A percentile compares a stretch with the other conserved stretches of the same genome.
Evolutionary conservation across 2,329 filamentous ascomycete genomes (phyloP).

Genomic region (Didymella pinodella): DNA sequence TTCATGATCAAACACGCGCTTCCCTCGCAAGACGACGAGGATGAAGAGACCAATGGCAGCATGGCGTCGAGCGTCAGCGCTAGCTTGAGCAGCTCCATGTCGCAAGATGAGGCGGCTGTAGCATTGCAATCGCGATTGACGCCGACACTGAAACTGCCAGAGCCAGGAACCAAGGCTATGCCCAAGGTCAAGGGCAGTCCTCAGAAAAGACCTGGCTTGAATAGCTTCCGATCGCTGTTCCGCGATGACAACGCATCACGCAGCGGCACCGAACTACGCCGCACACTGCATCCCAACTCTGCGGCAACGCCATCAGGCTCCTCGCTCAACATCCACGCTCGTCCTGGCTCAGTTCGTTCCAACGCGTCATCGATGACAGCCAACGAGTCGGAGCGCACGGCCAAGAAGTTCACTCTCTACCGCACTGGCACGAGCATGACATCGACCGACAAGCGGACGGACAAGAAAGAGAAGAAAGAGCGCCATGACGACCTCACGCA

Average conservation of each 20-base stretch:
- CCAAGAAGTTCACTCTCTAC: constrained; percentile 50
- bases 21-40: constrained; percentile 58
- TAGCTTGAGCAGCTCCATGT: constrained; percentile 31
- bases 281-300: constrained; percentile 42
- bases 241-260: constrained; percentile 41
- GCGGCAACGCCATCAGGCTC: constrained; percentile 27
- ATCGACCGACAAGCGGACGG: constrained; percentile 51
- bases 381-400: constrained; percentile 44
- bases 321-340: constrained; percentile 28
- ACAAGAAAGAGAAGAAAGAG: constrained; percentile 61
- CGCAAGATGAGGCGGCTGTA: constrained; percentile 62
- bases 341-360: constrained; percentile 44
- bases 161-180: constrained; percentile 52
- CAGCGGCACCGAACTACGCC: constrained; percentile 42
- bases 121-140: constrained; percentile 83
- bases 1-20: constrained; percentile 65
- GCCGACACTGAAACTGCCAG: constrained; percentile 73
- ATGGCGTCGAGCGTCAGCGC: constrained; percentile 26
- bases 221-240: constrained; percentile 48
- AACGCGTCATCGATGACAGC: constrained; percentile 34
- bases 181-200: constrained; percentile 30
- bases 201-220: constrained; percentile 38
- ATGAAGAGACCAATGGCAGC: constrained; percentile 54
- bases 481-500: constrained; percentile 89
- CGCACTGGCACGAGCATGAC: constrained; percentile 51